A percentile compares a stretch with the other conserved stretches of the same genome.
These are phyloP conservation scores for Claviceps cyperi DNA, from an alignment of 2,329 filamentous ascomycete species.

Conservation along the genomic window DNA sequence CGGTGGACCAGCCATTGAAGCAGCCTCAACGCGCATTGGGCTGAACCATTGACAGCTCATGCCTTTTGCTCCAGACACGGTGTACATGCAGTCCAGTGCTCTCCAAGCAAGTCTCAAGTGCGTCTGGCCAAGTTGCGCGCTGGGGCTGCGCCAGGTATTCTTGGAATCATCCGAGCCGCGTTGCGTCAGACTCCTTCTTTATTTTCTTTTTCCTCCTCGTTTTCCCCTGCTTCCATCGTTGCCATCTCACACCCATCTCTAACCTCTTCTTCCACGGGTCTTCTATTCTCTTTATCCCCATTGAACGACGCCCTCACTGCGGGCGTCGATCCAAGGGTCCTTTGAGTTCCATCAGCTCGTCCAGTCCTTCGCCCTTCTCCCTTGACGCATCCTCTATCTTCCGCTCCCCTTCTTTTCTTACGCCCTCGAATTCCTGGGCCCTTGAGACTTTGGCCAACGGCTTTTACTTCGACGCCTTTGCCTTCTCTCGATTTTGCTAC, in stretches of 20 bases:
- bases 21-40: no score
- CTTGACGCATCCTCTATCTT: slow-evolving; percentile 3
- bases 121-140: neutral
- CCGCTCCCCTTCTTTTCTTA: neutral
- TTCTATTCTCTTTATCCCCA: slow-evolving; percentile 10
- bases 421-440: neutral
- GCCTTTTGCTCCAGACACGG: no score
- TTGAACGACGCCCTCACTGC: slow-evolving; percentile 13
- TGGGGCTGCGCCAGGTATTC: neutral
- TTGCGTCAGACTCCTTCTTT: neutral
- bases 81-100: no score
- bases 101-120: no score
- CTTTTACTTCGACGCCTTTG: slow-evolving; percentile 2
- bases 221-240: slow-evolving; percentile 6
- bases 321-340: slow-evolving; percentile 10
- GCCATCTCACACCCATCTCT: slow-evolving; percentile 11
- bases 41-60: no score
- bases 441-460: neutral
- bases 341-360: slow-evolving; percentile 22
- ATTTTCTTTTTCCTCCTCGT: slow-evolving; percentile 8
- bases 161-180: neutral
- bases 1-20: no score
- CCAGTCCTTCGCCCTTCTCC: slow-evolving; percentile 16
- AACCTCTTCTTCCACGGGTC: slow-evolving; percentile 2
- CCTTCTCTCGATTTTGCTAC: neutral